A percentile compares a stretch with the other conserved stretches of the same genome.
phyloP scores from a whole-genome alignment of 2,329 filamentous ascomycete genomes.

The Sclerotinia trifoliorum region DNA sequence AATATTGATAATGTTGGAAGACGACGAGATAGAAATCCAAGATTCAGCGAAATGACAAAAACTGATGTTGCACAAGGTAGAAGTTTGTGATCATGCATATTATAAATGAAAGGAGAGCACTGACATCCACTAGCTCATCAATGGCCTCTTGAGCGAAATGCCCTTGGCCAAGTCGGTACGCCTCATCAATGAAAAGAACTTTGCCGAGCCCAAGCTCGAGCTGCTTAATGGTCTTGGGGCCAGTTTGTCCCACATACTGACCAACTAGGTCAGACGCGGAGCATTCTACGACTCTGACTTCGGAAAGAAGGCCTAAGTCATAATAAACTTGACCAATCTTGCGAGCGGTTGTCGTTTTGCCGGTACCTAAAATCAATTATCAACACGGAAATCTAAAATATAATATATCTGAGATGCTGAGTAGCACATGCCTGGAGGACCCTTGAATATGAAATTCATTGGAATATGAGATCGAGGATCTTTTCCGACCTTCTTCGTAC shows the following conservation, averaged over 20 bases:
- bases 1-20: too few species aligned
- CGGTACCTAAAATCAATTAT: too few species aligned
- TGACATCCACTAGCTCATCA: slow-evolving; percentile 59
- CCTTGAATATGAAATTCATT: slow-evolving; percentile 58
- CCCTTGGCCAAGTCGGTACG: slow-evolving; percentile 53
- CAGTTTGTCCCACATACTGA: slow-evolving; percentile 67
- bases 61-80: too few species aligned
- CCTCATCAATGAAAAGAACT: slow-evolving; percentile 59
- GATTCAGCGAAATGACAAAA: too few species aligned
- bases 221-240: slow-evolving; percentile 60
- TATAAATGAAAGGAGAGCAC: too few species aligned
- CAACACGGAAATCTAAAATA: too few species aligned
- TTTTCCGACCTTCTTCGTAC: slow-evolving; percentile 47
- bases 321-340: slow-evolving; percentile 76
- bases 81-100: too few species aligned
- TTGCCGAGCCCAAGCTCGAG: slow-evolving; percentile 55
- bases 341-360: slow-evolving; percentile 70
- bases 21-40: too few species aligned
- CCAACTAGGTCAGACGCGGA: slow-evolving; percentile 69
- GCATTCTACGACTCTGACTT: slow-evolving; percentile 59
- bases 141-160: slow-evolving; percentile 61
- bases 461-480: slow-evolving; percentile 54
- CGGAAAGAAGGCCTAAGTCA: slow-evolving; percentile 66
- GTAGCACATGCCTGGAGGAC: slow-evolving; percentile 45
- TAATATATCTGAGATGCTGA: too few species aligned